phyloP scores from a whole-genome alignment of 805 yeast species.

The Candida piceae region DNA sequence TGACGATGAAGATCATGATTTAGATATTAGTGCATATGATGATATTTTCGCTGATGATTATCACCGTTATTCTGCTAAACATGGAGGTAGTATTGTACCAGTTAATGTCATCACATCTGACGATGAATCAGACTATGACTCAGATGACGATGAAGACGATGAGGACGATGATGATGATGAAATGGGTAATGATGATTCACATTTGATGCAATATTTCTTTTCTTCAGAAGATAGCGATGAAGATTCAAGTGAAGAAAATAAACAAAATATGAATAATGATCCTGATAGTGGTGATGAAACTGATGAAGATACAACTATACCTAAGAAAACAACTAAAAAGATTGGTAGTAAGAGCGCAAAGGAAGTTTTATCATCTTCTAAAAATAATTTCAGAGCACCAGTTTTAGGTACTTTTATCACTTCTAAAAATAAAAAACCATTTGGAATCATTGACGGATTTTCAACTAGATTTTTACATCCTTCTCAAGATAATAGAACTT shows the following conservation, averaged over 20 bases:
- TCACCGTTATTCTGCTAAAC: slow-evolving; percentile 13
- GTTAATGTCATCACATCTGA: slow-evolving; percentile 17
- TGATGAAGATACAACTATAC: slow-evolving; percentile 84
- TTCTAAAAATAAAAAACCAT: slow-evolving; percentile 64
- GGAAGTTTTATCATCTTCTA: slow-evolving; percentile 84
- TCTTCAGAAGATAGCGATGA: slow-evolving; percentile 23
- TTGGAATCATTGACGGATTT: slow-evolving; percentile 91
- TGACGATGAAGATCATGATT: slow-evolving; percentile 37
- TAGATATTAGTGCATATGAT: slow-evolving; percentile 26
- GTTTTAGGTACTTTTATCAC: slow-evolving; percentile 90
- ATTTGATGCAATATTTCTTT: slow-evolving; percentile 72
- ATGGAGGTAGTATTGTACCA: slow-evolving; percentile 14
- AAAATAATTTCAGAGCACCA: slow-evolving; percentile 86
- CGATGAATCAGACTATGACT: slow-evolving; percentile 11
- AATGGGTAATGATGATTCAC: slow-evolving; percentile 52
- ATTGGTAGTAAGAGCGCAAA: slow-evolving; percentile 82
- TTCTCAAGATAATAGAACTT: slow-evolving; percentile 21
- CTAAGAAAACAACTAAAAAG: slow-evolving; percentile 57
- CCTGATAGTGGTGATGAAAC: slow-evolving; percentile 76
- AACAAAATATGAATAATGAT: slow-evolving; percentile 11
- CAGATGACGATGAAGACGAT: slow-evolving; percentile 23
- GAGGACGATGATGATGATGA: slow-evolving; percentile 25
- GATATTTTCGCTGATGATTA: slow-evolving; percentile 23
- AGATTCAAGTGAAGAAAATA: slow-evolving; percentile 21
- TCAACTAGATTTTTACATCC: slow-evolving; percentile 79